phyloP scores from a whole-genome alignment of 768 basidiomycete genomes.

The Lyophyllum shimeji region DNA sequence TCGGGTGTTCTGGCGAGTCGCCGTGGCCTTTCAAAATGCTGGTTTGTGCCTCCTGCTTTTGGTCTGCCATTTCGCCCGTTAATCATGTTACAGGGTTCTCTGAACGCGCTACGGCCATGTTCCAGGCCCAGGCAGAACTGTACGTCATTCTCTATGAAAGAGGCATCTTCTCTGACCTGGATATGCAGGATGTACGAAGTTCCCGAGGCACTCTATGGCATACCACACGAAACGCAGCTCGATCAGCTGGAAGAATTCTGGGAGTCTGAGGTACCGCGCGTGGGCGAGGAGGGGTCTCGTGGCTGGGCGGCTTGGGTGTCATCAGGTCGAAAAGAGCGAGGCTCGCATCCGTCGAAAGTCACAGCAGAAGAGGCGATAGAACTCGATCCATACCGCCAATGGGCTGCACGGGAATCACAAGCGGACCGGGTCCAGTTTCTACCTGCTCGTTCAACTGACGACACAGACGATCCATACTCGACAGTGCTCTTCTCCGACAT shows the following conservation, averaged over 20 bases:
- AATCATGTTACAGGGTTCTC: constrained; percentile 52
- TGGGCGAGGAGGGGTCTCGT: constrained; percentile 62
- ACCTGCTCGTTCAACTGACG: constrained; percentile 56
- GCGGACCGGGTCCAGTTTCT: constrained; percentile 43
- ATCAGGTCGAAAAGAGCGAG: constrained; percentile 37
- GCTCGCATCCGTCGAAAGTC: constrained; percentile 8
- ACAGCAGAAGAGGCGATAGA: constrained; percentile 17
- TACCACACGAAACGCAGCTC: constrained; percentile 49
- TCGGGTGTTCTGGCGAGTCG: constrained; percentile 71
- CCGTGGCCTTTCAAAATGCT: constrained; percentile 61
- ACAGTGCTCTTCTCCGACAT: constrained; percentile 76
- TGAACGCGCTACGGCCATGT: constrained; percentile 74
- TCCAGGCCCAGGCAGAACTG: constrained; percentile 86
- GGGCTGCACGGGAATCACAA: constrained; percentile 58
- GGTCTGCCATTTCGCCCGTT: background rate
- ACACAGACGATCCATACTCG: constrained; percentile 66
- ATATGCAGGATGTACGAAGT: constrained; percentile 54
- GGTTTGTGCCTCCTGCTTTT: constrained; percentile 39
- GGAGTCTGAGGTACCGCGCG: constrained; percentile 79
- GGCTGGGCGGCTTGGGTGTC: constrained; percentile 72
- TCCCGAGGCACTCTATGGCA: constrained; percentile 43
- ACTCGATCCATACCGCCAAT: constrained; percentile 67
- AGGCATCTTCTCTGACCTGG: constrained; percentile 1
- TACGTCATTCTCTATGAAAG: constrained; percentile 32
- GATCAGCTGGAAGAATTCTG: constrained; percentile 76